Conservation (phyloP, 495 filamentous ascomycete species). For the Neurospora tetrasperma region DNA sequence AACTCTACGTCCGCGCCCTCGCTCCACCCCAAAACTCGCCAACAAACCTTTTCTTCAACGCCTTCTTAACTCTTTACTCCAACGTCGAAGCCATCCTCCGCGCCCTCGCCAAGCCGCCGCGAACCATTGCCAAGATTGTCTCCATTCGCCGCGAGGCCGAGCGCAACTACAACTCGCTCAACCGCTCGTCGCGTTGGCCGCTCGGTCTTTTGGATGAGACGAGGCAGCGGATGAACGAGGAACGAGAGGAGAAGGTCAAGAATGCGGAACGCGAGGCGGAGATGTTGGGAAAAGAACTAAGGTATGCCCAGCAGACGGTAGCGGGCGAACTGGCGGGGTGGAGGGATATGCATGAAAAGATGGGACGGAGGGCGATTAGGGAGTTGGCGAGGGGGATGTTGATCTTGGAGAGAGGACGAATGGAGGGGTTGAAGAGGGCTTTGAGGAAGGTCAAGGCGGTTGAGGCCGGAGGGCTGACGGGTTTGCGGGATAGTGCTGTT, state of each 20-base stretch:
- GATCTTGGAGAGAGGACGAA: conserved; percentile 62
- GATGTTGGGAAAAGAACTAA: conserved; percentile 61
- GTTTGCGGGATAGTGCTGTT: not conserved
- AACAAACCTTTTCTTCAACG: conserved; percentile 58
- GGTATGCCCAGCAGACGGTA: conserved; percentile 89
- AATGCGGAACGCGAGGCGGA: conserved; percentile 54
- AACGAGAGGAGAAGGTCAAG: conserved; percentile 63
- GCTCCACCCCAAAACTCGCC: conserved; percentile 65
- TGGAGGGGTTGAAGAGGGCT: conserved; percentile 73
- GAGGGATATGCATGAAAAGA: conserved; percentile 74
- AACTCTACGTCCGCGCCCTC: conserved; percentile 57
- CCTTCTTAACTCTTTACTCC: conserved; percentile 62
- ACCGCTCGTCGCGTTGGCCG: conserved; percentile 66
- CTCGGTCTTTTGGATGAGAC: conserved; percentile 83
- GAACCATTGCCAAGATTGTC: conserved; percentile 61
- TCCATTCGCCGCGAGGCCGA: conserved; percentile 57
- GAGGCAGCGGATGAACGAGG: conserved; percentile 65
- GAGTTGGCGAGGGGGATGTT: conserved; percentile 70
- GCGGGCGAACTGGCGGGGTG: conserved; percentile 86
- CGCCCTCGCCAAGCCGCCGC: conserved; percentile 71
- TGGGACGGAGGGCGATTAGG: conserved; percentile 62
- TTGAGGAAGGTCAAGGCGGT: conserved; percentile 41
- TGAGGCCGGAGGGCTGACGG: not conserved
- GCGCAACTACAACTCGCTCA: conserved; percentile 62
- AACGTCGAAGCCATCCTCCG: conserved; percentile 71